phyloP scores from a whole-genome alignment of 805 yeast genomes.

The Brettanomyces sp. region DNA sequence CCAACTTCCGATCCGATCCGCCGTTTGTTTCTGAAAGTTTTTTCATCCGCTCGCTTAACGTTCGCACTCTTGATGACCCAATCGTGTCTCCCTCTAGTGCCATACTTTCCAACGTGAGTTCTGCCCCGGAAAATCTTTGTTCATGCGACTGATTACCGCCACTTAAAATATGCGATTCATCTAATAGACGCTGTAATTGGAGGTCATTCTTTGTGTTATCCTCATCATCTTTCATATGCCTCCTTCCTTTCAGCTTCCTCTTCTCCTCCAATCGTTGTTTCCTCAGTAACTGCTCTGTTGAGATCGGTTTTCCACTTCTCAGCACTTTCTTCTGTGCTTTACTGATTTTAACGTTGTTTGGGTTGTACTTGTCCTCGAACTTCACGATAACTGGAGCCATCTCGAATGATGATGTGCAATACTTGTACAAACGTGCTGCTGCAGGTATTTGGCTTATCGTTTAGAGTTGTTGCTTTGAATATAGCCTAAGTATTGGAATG shows the following conservation, averaged over 20 bases:
- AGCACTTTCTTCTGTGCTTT: conserved; percentile 44
- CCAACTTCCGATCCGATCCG: conserved; percentile 32
- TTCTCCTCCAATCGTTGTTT: conserved; percentile 27
- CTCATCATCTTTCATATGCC: conserved; percentile 29
- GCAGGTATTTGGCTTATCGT: no score
- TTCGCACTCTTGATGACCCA: conserved; percentile 61
- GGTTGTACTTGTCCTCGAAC: conserved; percentile 27
- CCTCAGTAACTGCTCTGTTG: conserved; percentile 29
- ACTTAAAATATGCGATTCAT: conserved; percentile 59
- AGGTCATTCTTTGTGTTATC: conserved; percentile 60
- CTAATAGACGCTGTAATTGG: conserved; percentile 59
- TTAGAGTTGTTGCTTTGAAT: no score
- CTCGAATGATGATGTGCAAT: neutral
- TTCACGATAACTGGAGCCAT: conserved; percentile 41
- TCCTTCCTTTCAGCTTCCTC: conserved; percentile 10
- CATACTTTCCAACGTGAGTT: conserved; percentile 51
- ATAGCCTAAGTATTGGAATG: no score
- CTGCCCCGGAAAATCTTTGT: conserved; percentile 49
- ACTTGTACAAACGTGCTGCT: neutral
- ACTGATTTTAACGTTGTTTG: conserved; percentile 22
- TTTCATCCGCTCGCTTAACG: conserved; percentile 50
- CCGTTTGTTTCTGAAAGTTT: conserved; percentile 39
- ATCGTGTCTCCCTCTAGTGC: conserved; percentile 47
- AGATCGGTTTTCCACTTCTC: conserved; percentile 54
- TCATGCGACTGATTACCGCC: conserved; percentile 19